Conservation (phyloP, 176 grass and related monocot genomes). For the Aegilops longissima region DNA sequence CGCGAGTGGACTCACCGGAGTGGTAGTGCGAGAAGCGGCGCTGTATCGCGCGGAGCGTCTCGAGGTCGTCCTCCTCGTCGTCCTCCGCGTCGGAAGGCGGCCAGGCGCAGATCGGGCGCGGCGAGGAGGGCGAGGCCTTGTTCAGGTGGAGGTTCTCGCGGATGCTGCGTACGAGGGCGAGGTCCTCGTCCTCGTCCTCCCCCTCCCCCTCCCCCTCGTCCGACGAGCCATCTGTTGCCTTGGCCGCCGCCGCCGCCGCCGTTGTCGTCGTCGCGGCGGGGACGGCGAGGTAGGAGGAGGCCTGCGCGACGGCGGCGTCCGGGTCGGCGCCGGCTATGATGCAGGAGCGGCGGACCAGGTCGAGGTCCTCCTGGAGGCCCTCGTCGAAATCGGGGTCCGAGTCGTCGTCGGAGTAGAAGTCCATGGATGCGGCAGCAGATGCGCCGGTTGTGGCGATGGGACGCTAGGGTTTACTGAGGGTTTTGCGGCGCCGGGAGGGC, state of each 20-base stretch:
- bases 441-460: not conserved
- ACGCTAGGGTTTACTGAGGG: conserved; percentile 18
- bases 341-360: conserved; percentile 68
- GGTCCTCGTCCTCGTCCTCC: conserved; percentile 39
- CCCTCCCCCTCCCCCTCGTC: conserved; percentile 15
- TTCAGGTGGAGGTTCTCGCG: conserved; percentile 50
- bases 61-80: conserved; percentile 70
- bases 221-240: not conserved
- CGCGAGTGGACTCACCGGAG: conserved; percentile 36
- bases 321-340: conserved; percentile 46
- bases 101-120: conserved; percentile 41
- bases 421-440: conserved; percentile 32
- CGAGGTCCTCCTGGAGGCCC: conserved; percentile 61
- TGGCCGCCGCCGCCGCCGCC: not conserved
- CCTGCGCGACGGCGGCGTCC: conserved; percentile 26
- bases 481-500: not conserved
- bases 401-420: conserved; percentile 39
- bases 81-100: conserved; percentile 52
- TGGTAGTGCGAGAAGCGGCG: conserved; percentile 73
- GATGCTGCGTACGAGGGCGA: conserved; percentile 61
- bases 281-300: conserved; percentile 9
- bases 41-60: conserved; percentile 81
- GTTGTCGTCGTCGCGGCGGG: not conserved
- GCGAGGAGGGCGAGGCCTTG: conserved; percentile 29
- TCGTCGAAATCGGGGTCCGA: conserved; percentile 58